These are phyloP conservation scores for Pseudogymnoascus destructans DNA, from an alignment of 2,329 filamentous ascomycete genomes.

Conservation along the genomic window DNA sequence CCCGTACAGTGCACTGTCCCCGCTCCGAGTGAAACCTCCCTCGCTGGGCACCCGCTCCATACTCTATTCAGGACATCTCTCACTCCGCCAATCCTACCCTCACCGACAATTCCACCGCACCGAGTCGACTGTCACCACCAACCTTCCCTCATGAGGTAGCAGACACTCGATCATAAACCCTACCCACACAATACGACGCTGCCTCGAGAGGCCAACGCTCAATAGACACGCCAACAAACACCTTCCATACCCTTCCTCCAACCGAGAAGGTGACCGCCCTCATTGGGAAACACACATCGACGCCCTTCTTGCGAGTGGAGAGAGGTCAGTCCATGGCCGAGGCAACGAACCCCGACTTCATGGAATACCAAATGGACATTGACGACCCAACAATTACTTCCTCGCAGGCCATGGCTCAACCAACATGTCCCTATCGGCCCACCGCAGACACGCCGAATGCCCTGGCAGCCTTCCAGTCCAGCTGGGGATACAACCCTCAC, in stretches of 20 bases:
- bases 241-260: background rate
- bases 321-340: background rate
- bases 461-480: background rate
- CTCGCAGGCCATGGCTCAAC: background rate
- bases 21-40: background rate
- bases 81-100: background rate
- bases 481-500: background rate
- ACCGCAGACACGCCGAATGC: background rate
- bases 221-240: background rate
- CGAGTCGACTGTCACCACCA: background rate
- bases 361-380: constrained; percentile 3
- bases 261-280: background rate
- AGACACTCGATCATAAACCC: background rate
- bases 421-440: background rate
- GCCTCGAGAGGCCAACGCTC: background rate
- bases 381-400: background rate
- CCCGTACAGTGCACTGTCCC: background rate
- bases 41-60: background rate
- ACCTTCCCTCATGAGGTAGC: background rate
- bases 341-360: background rate
- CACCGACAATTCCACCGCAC: background rate
- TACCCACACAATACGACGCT: background rate
- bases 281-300: background rate
- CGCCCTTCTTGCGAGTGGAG: background rate
- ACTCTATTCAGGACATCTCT: background rate